These are phyloP conservation scores for Moricandia moricandioides DNA, from an alignment of 345 rosid genomes.

Conservation along the genomic window DNA sequence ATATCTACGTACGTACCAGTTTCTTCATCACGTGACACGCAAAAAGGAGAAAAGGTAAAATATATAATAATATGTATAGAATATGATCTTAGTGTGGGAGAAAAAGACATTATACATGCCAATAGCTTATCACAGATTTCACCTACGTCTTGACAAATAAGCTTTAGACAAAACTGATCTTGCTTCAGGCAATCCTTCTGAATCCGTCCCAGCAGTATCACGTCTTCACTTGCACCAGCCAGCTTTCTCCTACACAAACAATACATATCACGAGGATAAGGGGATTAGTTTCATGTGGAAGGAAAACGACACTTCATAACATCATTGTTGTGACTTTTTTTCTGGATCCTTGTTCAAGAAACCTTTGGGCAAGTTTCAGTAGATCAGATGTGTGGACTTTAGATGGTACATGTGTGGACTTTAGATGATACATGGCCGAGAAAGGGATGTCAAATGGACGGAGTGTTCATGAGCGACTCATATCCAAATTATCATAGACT, in stretches of 20 bases:
- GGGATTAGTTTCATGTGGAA: neutral
- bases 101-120: slow-evolving; percentile 40
- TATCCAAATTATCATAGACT: too few relatives aligned
- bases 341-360: slow-evolving; percentile 47
- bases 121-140: slow-evolving; percentile 59
- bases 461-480: too few relatives aligned
- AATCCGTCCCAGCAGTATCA: slow-evolving; percentile 57
- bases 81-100: neutral
- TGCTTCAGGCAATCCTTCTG: slow-evolving; percentile 67
- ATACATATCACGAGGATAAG: neutral
- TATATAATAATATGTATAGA: neutral
- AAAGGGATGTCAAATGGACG: too few relatives aligned
- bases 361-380: slow-evolving; percentile 59
- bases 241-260: slow-evolving; percentile 62
- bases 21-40: neutral
- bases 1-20: neutral
- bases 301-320: neutral
- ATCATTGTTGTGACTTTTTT: neutral
- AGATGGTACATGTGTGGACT: slow-evolving; percentile 56
- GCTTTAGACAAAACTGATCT: slow-evolving; percentile 54
- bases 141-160: slow-evolving; percentile 46
- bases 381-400: slow-evolving; percentile 71
- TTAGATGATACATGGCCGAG: slow-evolving; percentile 30
- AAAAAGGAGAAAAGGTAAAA: neutral
- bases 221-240: slow-evolving; percentile 77